Conservation (phyloP, 2,329 filamentous ascomycete genomes). For the Didymella arachidicola region DNA sequence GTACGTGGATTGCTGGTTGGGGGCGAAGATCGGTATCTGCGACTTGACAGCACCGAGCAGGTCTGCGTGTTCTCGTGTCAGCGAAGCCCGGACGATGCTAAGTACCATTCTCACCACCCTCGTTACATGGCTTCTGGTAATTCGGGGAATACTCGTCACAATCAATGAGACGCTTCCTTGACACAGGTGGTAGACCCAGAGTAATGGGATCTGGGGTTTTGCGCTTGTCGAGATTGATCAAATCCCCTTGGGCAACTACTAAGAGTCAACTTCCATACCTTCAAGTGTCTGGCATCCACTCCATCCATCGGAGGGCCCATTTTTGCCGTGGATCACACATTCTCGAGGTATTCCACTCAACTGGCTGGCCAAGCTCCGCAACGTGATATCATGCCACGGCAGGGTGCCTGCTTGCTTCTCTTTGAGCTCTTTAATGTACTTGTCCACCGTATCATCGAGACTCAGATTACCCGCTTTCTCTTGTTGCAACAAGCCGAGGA, state of each 20-base stretch:
- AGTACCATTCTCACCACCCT: constrained; percentile 23
- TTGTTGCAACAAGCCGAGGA: constrained; percentile 44
- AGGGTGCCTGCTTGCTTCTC: constrained; percentile 41
- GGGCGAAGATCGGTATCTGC: constrained; percentile 50
- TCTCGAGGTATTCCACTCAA: constrained; percentile 54
- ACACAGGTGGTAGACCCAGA: constrained; percentile 48
- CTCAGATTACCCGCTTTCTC: constrained; percentile 46
- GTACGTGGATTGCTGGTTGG: constrained; percentile 55
- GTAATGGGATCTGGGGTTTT: constrained; percentile 13
- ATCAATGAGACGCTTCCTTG: constrained; percentile 38
- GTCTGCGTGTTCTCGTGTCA: constrained; percentile 34
- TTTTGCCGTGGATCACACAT: constrained; percentile 31
- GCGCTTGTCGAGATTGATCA: constrained; percentile 31
- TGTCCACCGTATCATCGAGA: constrained; percentile 45
- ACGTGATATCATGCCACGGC: constrained; percentile 54
- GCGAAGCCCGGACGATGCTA: not conserved
- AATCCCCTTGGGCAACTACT: constrained; percentile 41
- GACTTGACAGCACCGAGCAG: constrained; percentile 43
- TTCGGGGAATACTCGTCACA: constrained; percentile 49
- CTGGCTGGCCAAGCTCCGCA: constrained; percentile 54
- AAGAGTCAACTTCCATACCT: constrained; percentile 39
- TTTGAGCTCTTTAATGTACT: constrained; percentile 44
- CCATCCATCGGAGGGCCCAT: not conserved
- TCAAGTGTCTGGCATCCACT: constrained; percentile 23
- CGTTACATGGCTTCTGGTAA: constrained; percentile 42